Evolutionary conservation across 257 asterid species (phyloP).

Genomic region (Solanum bukasovii): DNA sequence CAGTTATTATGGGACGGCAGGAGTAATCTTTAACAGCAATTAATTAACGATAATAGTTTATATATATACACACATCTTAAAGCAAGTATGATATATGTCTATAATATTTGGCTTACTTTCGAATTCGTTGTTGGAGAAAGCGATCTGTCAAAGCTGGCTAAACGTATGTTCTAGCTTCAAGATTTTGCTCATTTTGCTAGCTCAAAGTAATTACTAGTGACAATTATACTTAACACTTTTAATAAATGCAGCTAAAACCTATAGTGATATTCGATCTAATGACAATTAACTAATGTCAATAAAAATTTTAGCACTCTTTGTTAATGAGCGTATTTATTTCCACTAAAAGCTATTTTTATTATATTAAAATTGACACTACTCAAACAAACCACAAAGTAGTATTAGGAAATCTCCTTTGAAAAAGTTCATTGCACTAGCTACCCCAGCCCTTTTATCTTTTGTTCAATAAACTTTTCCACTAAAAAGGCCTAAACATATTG

Average conservation of each 20-base stretch:
- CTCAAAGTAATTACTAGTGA: neutral
- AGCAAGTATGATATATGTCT: too few species aligned
- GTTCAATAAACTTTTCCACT: neutral
- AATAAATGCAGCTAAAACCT: too few species aligned
- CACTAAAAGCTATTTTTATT: neutral
- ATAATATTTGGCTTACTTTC: neutral
- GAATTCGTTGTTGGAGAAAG: neutral
- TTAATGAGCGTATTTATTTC: too few species aligned
- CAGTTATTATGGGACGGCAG: too few species aligned
- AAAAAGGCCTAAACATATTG: neutral
- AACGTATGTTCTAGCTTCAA: neutral
- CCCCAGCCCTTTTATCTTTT: neutral
- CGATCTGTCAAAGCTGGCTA: neutral
- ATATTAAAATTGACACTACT: neutral
- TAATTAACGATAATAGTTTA: too few species aligned
- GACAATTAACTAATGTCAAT: neutral
- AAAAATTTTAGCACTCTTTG: neutral
- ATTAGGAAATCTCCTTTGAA: neutral
- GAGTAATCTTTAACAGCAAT: too few species aligned
- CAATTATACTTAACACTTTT: neutral
- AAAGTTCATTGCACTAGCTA: neutral
- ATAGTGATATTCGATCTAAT: too few species aligned
- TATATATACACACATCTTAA: too few species aligned
- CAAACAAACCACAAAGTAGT: neutral
- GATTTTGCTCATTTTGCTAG: neutral